Evolutionary conservation across 305 asterid species (phyloP).

Genomic region (Fraxinus sp.): DNA sequence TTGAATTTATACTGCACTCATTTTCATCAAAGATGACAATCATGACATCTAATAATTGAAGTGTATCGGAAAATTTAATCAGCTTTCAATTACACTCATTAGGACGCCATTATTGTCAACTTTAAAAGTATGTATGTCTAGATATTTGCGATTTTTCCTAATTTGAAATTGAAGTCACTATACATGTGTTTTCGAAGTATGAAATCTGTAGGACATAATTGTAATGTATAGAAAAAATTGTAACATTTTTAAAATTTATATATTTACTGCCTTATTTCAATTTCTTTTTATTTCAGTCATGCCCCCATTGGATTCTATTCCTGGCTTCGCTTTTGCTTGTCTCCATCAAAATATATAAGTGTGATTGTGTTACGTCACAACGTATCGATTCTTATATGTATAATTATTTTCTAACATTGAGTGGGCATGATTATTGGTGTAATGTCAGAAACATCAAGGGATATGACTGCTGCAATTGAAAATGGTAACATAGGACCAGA

Average conservation of each 20-base stretch:
- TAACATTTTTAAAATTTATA: neutral
- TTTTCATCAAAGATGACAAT: neutral
- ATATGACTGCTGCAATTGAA: constrained; percentile 25
- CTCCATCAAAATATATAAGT: neutral
- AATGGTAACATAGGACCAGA: constrained; percentile 51
- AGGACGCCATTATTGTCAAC: neutral
- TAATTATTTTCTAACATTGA: neutral
- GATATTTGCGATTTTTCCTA: neutral
- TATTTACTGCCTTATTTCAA: neutral
- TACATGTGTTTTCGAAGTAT: neutral
- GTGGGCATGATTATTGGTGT: neutral
- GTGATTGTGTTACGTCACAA: neutral
- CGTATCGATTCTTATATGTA: neutral
- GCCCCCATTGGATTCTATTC: neutral
- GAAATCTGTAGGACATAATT: neutral
- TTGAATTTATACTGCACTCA: neutral
- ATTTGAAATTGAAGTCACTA: neutral
- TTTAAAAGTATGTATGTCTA: neutral
- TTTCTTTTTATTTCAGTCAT: neutral
- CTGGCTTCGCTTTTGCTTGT: neutral
- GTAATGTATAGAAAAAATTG: neutral
- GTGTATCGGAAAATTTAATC: neutral
- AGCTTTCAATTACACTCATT: neutral
- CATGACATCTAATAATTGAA: neutral
- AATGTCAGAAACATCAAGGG: constrained; percentile 41